phyloP scores from a whole-genome alignment of 2,329 filamentous ascomycete genomes.

The Fusarium liriodendri region DNA sequence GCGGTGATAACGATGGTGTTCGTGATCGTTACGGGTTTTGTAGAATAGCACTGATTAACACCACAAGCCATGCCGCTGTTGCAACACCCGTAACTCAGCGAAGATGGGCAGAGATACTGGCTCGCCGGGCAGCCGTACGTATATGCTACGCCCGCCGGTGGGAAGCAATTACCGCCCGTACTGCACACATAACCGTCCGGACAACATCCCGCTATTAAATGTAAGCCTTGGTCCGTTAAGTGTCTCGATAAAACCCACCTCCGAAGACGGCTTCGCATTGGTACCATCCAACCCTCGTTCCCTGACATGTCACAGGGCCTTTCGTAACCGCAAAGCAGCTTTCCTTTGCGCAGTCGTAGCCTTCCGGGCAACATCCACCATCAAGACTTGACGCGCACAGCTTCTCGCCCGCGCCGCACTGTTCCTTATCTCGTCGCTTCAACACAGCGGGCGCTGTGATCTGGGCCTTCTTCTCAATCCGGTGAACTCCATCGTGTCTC shows the following conservation, averaged over 20 bases:
- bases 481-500: constrained; percentile 47
- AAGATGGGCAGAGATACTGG: constrained; percentile 62
- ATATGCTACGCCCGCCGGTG: constrained; percentile 55
- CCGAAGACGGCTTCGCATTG: constrained; percentile 53
- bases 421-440: constrained; percentile 26
- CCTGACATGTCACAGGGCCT: constrained; percentile 52
- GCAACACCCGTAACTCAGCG: constrained; percentile 66
- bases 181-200: constrained; percentile 59
- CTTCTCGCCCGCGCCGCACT: constrained; percentile 44
- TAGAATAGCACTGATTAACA: constrained; percentile 60
- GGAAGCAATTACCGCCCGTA: constrained; percentile 52
- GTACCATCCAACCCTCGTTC: constrained; percentile 51
- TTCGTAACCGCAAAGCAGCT: constrained; percentile 61
- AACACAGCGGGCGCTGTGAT: constrained; percentile 37
- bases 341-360: constrained; percentile 60
- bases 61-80: constrained; percentile 62
- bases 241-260: constrained; percentile 42
- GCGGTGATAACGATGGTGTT: constrained; percentile 58
- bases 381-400: constrained; percentile 53
- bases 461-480: constrained; percentile 44
- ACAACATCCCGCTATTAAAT: constrained; percentile 56
- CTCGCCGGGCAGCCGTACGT: constrained; percentile 56
- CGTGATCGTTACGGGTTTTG: constrained; percentile 57
- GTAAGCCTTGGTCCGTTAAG: constrained; percentile 20
- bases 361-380: constrained; percentile 61